These are phyloP conservation scores for Globisporangium iwayamae DNA, from an alignment of 352 stramenopile species.

Conservation along the genomic window DNA sequence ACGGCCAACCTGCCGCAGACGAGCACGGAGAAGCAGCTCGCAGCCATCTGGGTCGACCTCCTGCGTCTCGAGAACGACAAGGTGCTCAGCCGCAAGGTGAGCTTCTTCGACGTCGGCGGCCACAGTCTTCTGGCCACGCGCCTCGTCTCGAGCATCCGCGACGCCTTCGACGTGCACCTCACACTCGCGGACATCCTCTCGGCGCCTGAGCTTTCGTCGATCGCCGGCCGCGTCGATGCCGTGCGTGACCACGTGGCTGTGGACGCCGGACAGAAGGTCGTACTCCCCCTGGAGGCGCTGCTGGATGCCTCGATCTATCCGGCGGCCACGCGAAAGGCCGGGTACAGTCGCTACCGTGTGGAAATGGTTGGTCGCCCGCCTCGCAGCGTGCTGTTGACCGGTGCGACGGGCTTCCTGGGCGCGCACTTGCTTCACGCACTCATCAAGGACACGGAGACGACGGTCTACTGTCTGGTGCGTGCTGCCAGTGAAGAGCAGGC, in stretches of 20 bases:
- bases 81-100: slow-evolving; percentile 51
- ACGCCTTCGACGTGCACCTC: slow-evolving; percentile 60
- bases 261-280: slow-evolving; percentile 33
- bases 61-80: slow-evolving; percentile 56
- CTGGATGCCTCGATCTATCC: slow-evolving; percentile 72
- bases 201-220: slow-evolving; percentile 46
- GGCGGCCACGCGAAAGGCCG: slow-evolving; percentile 60
- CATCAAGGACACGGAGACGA: slow-evolving; percentile 60
- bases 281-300: slow-evolving; percentile 61
- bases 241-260: slow-evolving; percentile 17
- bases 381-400: slow-evolving; percentile 85
- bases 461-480: slow-evolving; percentile 84
- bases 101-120: slow-evolving; percentile 82
- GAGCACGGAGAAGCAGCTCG: slow-evolving; percentile 55
- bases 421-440: slow-evolving; percentile 82
- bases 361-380: slow-evolving; percentile 72
- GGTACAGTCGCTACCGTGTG: slow-evolving; percentile 77
- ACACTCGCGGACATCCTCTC: slow-evolving; percentile 76
- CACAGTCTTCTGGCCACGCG: slow-evolving; percentile 76
- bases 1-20: slow-evolving; percentile 44
- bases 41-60: slow-evolving; percentile 60
- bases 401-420: slow-evolving; percentile 90
- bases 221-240: slow-evolving; percentile 55
- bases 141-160: slow-evolving; percentile 66
- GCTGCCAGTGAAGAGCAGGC: slow-evolving; percentile 42